Conservation (phyloP, 305 asterid species). For the Solanum hybrid region DNA sequence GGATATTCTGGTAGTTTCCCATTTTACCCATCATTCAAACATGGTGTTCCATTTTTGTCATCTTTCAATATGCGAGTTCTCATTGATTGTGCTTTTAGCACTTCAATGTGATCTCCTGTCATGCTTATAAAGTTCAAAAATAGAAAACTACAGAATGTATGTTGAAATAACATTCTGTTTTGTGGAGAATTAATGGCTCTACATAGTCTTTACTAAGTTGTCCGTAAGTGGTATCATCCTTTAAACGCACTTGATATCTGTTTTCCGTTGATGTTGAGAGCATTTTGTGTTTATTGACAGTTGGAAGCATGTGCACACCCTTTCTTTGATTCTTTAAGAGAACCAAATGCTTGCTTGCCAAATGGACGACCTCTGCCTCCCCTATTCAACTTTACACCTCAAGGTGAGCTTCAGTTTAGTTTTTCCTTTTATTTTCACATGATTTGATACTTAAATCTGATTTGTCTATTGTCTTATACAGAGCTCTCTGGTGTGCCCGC, state of each 20-base stretch:
- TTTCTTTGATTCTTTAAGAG: conserved; percentile 75
- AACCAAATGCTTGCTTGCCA: conserved; percentile 58
- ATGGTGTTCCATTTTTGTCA: neutral
- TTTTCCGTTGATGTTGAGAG: neutral
- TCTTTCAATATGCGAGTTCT: neutral
- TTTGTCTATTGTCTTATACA: conserved; percentile 12
- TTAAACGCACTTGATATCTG: neutral
- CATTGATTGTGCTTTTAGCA: neutral
- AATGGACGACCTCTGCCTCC: conserved; percentile 81
- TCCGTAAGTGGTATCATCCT: neutral
- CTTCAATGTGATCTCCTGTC: neutral
- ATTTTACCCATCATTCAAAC: neutral
- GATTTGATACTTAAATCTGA: neutral
- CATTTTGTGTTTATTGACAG: conserved; percentile 21
- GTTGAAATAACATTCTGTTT: neutral
- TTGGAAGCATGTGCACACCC: conserved; percentile 99
- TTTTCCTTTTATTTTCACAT: neutral
- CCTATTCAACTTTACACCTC: conserved; percentile 68
- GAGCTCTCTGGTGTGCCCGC: conserved; percentile 72
- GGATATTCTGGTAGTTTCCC: neutral
- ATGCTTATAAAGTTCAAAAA: neutral
- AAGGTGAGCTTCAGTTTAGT: conserved; percentile 36
- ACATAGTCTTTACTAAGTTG: neutral
- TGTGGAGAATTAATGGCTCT: neutral
- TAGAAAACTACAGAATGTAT: neutral